Percentiles rank a stretch among this genome's conserved stretches.
Evolutionary conservation across 176 grass and related monocot genomes (phyloP).

Genomic region (Coix lacrymajobi): DNA sequence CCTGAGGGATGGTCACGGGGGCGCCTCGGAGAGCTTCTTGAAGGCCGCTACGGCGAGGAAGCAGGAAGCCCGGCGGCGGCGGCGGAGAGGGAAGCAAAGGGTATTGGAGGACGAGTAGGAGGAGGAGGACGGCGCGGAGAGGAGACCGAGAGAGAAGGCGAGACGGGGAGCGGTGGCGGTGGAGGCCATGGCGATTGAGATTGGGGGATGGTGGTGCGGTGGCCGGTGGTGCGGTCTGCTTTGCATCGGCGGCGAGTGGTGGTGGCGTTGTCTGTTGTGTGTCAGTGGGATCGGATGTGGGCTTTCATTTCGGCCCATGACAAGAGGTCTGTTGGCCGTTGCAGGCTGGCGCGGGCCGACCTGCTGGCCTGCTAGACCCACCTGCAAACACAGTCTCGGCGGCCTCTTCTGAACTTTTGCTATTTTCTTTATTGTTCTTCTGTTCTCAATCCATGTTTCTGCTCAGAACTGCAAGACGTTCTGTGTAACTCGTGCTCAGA

Average conservation of each 20-base stretch:
- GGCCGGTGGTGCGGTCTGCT: too few relatives aligned
- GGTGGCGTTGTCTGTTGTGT: too few relatives aligned
- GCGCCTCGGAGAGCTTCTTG: conserved; percentile 50
- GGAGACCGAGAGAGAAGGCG: background rate
- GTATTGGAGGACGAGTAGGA: background rate
- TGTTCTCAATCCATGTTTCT: too few relatives aligned
- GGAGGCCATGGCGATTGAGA: conserved; percentile 3
- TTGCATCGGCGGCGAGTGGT: background rate
- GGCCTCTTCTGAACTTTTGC: background rate
- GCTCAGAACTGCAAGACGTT: too few relatives aligned
- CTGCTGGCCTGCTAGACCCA: too few relatives aligned
- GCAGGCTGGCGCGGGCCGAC: too few relatives aligned
- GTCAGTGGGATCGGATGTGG: background rate
- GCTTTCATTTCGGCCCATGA: too few relatives aligned
- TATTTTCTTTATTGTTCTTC: too few relatives aligned
- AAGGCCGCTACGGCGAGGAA: background rate
- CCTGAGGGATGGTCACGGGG: conserved; percentile 36
- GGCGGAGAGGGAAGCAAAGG: background rate
- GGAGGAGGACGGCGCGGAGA: background rate
- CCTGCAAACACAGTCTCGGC: background rate
- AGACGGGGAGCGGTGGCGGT: conserved; percentile 13
- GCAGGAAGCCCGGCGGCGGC: background rate
- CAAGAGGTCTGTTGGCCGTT: too few relatives aligned
- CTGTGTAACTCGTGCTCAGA: too few relatives aligned
- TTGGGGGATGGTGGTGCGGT: background rate